Evolutionary conservation across 176 grass and related monocot genomes (phyloP).

Genomic region (Raddia guianensis): DNA sequence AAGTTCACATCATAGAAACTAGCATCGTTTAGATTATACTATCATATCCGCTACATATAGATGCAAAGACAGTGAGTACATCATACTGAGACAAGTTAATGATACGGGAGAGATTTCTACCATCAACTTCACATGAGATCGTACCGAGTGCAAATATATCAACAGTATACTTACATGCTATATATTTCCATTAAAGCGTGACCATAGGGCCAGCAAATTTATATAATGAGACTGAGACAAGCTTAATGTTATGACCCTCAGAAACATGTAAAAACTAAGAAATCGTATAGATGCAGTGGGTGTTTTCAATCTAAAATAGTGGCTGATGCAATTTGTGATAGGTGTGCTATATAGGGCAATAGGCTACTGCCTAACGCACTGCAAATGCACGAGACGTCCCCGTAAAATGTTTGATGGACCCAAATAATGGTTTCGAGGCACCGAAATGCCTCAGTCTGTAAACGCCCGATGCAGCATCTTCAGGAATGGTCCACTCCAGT

Average conservation of each 20-base stretch:
- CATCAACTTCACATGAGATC: not conserved
- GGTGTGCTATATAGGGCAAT: not conserved
- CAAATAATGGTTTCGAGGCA: constrained; percentile 76
- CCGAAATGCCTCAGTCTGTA: constrained; percentile 95
- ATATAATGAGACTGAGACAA: not conserved
- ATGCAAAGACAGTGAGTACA: constrained; percentile 3
- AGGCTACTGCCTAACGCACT: constrained; percentile 43
- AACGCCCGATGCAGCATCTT: constrained; percentile 56
- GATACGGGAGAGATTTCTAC: not conserved
- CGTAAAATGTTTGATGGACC: constrained; percentile 76
- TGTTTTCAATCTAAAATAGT: not conserved
- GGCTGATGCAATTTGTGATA: not conserved
- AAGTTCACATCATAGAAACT: not conserved
- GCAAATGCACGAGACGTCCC: constrained; percentile 79
- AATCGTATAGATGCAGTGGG: not conserved
- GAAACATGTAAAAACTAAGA: constrained; percentile 5
- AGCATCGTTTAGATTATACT: not conserved
- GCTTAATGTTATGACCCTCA: not conserved
- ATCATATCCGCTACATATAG: not conserved
- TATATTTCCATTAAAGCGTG: not conserved
- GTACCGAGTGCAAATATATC: not conserved
- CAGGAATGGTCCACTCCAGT: constrained; percentile 83
- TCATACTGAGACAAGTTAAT: not conserved
- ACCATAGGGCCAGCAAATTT: not conserved
- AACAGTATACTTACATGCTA: not conserved